A percentile compares a stretch with the other conserved stretches of the same genome.
Conservation (phyloP, 225 moss, liverwort and hornwort species). For the Marchantia polymorpha region DNA sequence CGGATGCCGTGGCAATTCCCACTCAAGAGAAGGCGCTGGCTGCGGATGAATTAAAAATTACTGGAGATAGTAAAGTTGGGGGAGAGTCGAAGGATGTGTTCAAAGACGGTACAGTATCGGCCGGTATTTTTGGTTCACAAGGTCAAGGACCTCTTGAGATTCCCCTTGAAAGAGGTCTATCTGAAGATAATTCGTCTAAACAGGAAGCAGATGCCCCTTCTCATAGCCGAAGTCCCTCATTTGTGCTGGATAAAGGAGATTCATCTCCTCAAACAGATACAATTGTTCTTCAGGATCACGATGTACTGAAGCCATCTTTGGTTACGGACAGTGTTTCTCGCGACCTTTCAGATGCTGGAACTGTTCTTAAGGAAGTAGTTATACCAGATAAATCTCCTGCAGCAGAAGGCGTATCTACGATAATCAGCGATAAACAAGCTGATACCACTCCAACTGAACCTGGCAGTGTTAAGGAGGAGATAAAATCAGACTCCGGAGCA, state of each 20-base stretch:
- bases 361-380: neutral
- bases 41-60: neutral
- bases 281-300: neutral
- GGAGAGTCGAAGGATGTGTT: neutral
- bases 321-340: too few relatives aligned
- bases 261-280: neutral
- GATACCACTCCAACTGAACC: neutral
- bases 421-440: neutral
- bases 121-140: neutral
- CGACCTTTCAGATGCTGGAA: neutral
- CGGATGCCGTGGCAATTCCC: neutral
- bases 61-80: neutral
- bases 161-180: neutral
- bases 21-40: neutral
- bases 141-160: neutral
- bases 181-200: neutral
- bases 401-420: neutral
- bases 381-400: neutral
- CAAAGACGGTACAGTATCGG: too few relatives aligned
- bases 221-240: slow-evolving; percentile 3
- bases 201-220: neutral
- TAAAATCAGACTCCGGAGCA: too few relatives aligned
- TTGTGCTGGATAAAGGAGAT: neutral
- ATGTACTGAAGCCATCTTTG: neutral
- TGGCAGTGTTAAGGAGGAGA: neutral